Evolutionary conservation across 202 grass and related monocot species (phyloP), one percentile per base, ranked within the genome.

Genomic region (Elaeis oleifera): DNA sequence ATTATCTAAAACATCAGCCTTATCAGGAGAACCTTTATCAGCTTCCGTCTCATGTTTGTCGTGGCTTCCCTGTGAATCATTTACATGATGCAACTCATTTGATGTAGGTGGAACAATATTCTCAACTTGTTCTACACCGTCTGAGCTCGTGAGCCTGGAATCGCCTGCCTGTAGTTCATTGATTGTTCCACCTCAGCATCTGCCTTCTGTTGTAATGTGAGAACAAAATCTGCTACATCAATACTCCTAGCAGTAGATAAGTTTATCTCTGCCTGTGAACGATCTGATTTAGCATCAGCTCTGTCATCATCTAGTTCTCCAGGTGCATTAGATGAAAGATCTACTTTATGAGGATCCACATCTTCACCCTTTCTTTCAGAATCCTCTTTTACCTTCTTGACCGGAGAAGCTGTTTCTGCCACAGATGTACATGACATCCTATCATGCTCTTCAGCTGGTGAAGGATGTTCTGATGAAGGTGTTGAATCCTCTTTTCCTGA

Each of bases 361-460:
- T 72, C 8, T 56, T 66, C 44, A 19, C n/a, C 55, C 32, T 61
- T 70, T 13, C 3, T 56, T 78, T 80, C 54, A 72, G 48, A 25
- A 55, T 86, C 77, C 56, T 63, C 55, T 16, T 54, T 71, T 69
- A 74, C 79, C 26, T 76, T 68, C 66, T 61, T 57, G 44, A 56
- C 15, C 65, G 56, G 71, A 73, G 39, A 32, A 48, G 23, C 23
- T 76, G 61, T 55, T 49, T 25, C 75, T 79, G 29, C 75, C 17
- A 71, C 71, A 60, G 82, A 70, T 61, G 17, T 53, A 61, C 23
- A 53, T 56, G 61, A 44, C 57, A 39, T 49, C 23, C 21, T 73
- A 70, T 74, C 31, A 60, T 68, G 75, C 59, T 86, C 80, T 63
- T 89, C 73, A 56, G 44, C 59, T n/a, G n/a, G n/a, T n/a, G n/a